These are phyloP conservation scores for Rehmannia glutinosa DNA, from an alignment of 257 asterid genomes.

Conservation along the genomic window DNA sequence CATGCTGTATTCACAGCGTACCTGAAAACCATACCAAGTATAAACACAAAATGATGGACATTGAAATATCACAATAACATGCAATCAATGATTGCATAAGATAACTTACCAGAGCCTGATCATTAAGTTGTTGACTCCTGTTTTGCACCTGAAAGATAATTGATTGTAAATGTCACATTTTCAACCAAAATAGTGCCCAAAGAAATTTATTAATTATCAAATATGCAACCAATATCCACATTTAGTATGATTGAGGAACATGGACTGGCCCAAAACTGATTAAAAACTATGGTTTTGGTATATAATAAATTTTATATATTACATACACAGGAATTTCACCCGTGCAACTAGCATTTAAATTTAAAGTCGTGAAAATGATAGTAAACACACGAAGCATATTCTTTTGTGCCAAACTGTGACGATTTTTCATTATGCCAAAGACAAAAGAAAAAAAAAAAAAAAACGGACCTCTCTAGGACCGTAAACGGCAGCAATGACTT, in stretches of 20 bases:
- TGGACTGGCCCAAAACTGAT: too few species aligned
- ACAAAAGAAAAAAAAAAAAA: too few species aligned
- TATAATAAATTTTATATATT: background rate
- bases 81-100: conserved; percentile 11
- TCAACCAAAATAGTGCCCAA: background rate
- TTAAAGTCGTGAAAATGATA: background rate
- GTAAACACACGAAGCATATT: too few species aligned
- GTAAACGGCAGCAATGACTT: conserved; percentile 97
- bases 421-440: too few species aligned
- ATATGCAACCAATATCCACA: background rate
- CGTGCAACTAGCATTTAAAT: background rate
- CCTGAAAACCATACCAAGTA: conserved; percentile 34
- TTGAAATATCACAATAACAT: background rate
- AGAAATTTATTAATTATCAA: too few species aligned
- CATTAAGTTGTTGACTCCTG: conserved; percentile 76
- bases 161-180: background rate
- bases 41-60: background rate
- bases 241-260: too few species aligned
- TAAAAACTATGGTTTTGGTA: background rate
- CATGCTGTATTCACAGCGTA: conserved; percentile 97
- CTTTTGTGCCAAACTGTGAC: too few species aligned
- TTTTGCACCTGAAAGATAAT: conserved; percentile 66
- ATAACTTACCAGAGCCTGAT: conserved; percentile 79
- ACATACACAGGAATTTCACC: background rate
- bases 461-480: conserved; percentile 91